Evolutionary conservation across 208 protist genomes (phyloP).

Genomic region (Kentomonas sorsogonicus): DNA sequence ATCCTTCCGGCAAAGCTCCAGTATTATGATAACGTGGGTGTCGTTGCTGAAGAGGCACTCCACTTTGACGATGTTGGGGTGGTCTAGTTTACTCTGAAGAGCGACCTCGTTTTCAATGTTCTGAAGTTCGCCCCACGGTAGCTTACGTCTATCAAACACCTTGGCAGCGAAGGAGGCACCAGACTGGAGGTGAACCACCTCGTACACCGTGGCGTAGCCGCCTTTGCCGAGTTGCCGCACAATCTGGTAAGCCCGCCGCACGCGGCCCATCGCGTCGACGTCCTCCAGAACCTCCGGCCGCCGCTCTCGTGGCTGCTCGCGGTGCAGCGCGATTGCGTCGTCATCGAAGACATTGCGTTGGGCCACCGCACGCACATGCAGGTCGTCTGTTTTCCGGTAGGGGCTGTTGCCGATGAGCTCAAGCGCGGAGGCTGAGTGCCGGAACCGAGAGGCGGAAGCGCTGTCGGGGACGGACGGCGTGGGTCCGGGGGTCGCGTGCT

Average conservation of each 20-base stretch:
- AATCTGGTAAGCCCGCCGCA: slow-evolving; percentile 38
- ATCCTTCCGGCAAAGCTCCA: slow-evolving; percentile 52
- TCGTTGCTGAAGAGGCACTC: slow-evolving; percentile 50
- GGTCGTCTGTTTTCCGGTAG: too few species aligned
- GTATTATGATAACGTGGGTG: slow-evolving; percentile 64
- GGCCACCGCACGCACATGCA: too few species aligned
- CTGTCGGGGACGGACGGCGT: too few species aligned
- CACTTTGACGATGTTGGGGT: slow-evolving; percentile 71
- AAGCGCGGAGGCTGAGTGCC: too few species aligned
- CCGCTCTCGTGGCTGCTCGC: too few species aligned
- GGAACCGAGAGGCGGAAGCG: too few species aligned
- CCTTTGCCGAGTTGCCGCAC: slow-evolving; percentile 55
- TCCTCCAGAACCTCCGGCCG: too few species aligned
- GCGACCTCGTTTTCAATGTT: slow-evolving; percentile 60
- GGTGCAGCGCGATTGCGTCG: slow-evolving; percentile 9
- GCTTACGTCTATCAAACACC: slow-evolving; percentile 50
- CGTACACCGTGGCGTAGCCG: slow-evolving; percentile 56
- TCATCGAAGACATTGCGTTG: slow-evolving; percentile 9
- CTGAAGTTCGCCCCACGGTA: slow-evolving; percentile 24
- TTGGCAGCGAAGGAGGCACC: slow-evolving; percentile 46
- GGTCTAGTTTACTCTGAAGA: slow-evolving; percentile 49
- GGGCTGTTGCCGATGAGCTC: too few species aligned
- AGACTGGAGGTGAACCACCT: slow-evolving; percentile 37
- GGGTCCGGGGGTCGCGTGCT: too few species aligned
- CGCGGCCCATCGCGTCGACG: too few species aligned